Evolutionary conservation across 225 moss, liverwort and hornwort genomes (phyloP), one percentile per base, ranked within the genome.

Genomic region (Marchantia paleacea): DNA sequence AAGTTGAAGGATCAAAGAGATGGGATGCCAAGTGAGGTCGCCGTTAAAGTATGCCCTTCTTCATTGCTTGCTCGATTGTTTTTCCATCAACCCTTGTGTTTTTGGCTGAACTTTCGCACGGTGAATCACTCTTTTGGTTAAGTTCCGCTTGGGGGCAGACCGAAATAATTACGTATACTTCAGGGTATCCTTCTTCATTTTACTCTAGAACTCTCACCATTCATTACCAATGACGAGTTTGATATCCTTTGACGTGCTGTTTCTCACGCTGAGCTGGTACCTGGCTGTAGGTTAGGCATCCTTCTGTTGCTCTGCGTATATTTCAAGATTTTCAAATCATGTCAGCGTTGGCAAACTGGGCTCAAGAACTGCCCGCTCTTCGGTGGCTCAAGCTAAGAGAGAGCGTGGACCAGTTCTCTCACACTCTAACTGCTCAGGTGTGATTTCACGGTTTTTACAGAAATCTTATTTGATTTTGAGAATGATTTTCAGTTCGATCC

Each of bases 381-480:
- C 88, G 93, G 60, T 97, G 94, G 94, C 85, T 97, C 76, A 95
- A 93, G 61, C 87, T 97, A 58, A 87, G 93, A 29, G 90, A 93
- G 72, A 95, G 97, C 72, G 87, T 97, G 15, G 93, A 97, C 79
- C 97, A 97, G 70, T 97, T 97, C 62, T 95, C 97, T 64, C 95
- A 97, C 85, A 95, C 97, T 57, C 86, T 97, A 79, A 95, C 97
- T 39, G 95, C 97, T 8, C 96, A 96, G 91, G 96, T 96, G 22
- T 57, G 57, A 1, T n/a, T 57, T 19, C 19, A 57, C 8, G n/a
- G 2, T 19, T 57, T 5, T 39, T 5, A 39, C 5, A 39, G 39
- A 39, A 39, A 39, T 39, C 39, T 39, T 39, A 39, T 39, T 12
- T 57, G 19, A 1, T 9, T 13, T 57, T 12, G 57, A 57, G 57